phyloP scores from a whole-genome alignment of 2,329 filamentous ascomycete genomes.

The Lachnellula cervina region DNA sequence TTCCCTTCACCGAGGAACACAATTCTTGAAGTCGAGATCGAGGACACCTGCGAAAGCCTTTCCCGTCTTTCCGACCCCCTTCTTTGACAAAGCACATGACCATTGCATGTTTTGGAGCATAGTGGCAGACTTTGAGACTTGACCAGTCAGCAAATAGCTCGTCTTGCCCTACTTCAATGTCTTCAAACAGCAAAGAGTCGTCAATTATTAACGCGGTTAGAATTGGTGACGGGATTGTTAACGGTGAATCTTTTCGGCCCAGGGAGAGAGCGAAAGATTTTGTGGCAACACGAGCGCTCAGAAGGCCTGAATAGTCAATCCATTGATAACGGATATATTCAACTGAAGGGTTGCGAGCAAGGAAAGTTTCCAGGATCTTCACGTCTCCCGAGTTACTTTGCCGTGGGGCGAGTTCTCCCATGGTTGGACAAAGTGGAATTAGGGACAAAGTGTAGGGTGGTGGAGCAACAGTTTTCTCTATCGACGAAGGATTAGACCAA shows the following conservation, averaged over 20 bases:
- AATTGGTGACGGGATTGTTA: conserved; percentile 54
- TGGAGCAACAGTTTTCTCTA: too few species aligned
- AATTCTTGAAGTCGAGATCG: conserved; percentile 55
- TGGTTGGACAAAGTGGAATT: neutral
- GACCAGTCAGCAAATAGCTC: conserved; percentile 58
- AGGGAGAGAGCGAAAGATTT: conserved; percentile 47
- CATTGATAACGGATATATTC: conserved; percentile 70
- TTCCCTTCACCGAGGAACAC: conserved; percentile 43
- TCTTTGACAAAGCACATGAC: conserved; percentile 63
- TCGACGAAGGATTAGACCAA: too few species aligned
- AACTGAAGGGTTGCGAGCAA: conserved; percentile 44
- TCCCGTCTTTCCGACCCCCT: conserved; percentile 41
- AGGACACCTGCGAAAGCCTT: conserved; percentile 52
- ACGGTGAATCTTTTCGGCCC: conserved; percentile 31
- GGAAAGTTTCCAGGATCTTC: conserved; percentile 33
- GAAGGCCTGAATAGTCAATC: conserved; percentile 66
- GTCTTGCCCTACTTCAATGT: conserved; percentile 58
- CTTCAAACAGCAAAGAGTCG: conserved; percentile 41
- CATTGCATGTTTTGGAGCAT: conserved; percentile 53
- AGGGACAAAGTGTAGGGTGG: too few species aligned
- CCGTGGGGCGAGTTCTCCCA: neutral
- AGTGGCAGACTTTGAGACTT: conserved; percentile 49
- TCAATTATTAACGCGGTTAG: conserved; percentile 66
- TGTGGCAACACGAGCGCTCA: conserved; percentile 62
- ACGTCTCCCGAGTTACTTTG: neutral